phyloP scores from a whole-genome alignment of 2,329 filamentous ascomycete species.

The Fusarium nodosum region DNA sequence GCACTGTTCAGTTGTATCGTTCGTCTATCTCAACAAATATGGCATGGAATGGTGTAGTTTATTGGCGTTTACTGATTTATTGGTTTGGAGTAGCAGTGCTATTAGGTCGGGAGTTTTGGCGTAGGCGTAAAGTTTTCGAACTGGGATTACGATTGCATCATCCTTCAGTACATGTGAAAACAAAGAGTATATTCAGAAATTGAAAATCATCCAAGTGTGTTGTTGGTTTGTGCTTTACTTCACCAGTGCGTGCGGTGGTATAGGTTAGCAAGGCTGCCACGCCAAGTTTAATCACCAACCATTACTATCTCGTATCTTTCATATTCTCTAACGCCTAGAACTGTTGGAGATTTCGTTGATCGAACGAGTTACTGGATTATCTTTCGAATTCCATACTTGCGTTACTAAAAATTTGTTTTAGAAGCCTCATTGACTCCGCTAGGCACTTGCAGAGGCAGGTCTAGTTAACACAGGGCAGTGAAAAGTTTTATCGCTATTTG shows the following conservation, averaged over 20 bases:
- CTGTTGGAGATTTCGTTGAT: neutral
- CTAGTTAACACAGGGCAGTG: neutral
- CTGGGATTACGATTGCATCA: neutral
- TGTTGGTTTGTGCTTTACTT: neutral
- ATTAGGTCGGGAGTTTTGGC: neutral
- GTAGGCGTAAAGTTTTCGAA: conserved; percentile 24
- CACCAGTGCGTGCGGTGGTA: neutral
- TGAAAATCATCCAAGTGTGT: neutral
- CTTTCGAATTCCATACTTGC: neutral
- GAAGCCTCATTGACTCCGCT: neutral
- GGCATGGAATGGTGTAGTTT: conserved; percentile 41
- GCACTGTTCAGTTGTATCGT: neutral
- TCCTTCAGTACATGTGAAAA: neutral
- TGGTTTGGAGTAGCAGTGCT: conserved; percentile 4
- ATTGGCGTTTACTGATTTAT: conserved; percentile 8
- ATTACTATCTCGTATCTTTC: neutral
- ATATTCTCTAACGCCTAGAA: neutral
- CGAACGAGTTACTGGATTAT: neutral
- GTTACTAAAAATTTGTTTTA: neutral
- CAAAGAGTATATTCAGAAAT: neutral
- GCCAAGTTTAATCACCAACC: neutral
- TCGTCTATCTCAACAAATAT: neutral
- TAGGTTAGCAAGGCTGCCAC: neutral
- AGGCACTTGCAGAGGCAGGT: neutral
- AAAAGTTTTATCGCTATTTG: neutral